Evolutionary conservation across 2,329 filamentous ascomycete genomes (phyloP).

Genomic region (Zymoseptoria tritici): DNA sequence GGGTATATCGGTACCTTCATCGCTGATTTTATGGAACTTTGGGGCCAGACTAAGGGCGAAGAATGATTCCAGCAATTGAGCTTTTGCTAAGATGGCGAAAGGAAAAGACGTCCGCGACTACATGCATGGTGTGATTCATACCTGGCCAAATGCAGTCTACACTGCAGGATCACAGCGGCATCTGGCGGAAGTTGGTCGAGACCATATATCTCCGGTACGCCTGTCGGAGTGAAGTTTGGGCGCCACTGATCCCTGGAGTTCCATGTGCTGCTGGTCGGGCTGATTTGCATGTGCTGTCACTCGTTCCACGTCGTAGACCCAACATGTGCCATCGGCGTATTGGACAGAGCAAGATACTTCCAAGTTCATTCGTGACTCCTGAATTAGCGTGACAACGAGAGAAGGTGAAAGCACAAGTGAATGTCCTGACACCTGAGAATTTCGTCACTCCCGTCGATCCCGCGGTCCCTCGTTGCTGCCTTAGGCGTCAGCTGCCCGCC

Average conservation of each 20-base stretch:
- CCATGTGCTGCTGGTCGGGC: neutral
- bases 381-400: neutral
- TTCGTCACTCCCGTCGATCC: neutral
- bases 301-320: neutral
- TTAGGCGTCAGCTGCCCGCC: neutral
- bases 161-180: no score
- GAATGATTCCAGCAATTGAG: constrained; percentile 6
- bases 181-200: neutral
- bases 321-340: neutral
- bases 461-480: neutral
- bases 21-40: constrained; percentile 12
- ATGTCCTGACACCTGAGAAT: neutral
- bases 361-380: no score
- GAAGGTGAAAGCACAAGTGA: neutral
- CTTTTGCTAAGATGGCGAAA: no score
- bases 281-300: neutral
- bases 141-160: no score
- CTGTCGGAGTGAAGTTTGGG: neutral
- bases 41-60: constrained; percentile 10
- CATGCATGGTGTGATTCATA: no score
- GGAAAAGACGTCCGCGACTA: no score
- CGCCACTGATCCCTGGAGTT: neutral
- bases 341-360: neutral
- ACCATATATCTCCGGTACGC: neutral
- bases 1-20: constrained; percentile 7